These are phyloP conservation scores for Beauveria australis DNA, from an alignment of 2,329 filamentous ascomycete species.

Conservation along the genomic window DNA sequence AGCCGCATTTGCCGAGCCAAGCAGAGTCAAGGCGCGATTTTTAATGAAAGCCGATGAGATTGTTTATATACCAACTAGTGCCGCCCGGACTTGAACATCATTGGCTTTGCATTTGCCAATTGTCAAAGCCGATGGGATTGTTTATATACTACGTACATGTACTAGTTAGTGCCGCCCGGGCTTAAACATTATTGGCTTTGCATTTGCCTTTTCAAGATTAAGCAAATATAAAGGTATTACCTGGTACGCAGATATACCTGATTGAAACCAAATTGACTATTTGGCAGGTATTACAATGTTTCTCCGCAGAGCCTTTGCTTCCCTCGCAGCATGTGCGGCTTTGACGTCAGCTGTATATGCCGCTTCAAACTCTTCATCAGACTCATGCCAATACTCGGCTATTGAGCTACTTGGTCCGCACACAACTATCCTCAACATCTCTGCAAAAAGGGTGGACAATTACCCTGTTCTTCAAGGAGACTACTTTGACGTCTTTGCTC, in stretches of 20 bases:
- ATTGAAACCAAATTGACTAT: background rate
- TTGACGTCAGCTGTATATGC: background rate
- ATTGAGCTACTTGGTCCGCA: background rate
- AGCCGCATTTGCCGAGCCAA: too few species aligned
- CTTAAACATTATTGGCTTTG: too few species aligned
- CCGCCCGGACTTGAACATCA: too few species aligned
- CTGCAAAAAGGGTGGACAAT: background rate
- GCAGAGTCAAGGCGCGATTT: too few species aligned
- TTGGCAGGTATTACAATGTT: background rate
- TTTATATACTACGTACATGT: too few species aligned
- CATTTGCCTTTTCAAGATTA: too few species aligned
- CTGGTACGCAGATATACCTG: background rate
- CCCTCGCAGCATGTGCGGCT: background rate
- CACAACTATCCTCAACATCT: background rate
- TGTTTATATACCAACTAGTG: too few species aligned
- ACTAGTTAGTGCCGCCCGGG: too few species aligned
- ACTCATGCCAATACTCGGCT: background rate
- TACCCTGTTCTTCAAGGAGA: background rate
- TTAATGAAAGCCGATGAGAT: too few species aligned
- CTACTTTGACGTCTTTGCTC: background rate
- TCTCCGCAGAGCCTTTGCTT: background rate
- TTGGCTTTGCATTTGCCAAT: too few species aligned
- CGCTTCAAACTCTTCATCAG: background rate
- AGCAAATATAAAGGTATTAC: background rate
- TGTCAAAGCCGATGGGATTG: too few species aligned